Conservation (phyloP, 768 basidiomycete species). For the Russula lepida region DNA sequence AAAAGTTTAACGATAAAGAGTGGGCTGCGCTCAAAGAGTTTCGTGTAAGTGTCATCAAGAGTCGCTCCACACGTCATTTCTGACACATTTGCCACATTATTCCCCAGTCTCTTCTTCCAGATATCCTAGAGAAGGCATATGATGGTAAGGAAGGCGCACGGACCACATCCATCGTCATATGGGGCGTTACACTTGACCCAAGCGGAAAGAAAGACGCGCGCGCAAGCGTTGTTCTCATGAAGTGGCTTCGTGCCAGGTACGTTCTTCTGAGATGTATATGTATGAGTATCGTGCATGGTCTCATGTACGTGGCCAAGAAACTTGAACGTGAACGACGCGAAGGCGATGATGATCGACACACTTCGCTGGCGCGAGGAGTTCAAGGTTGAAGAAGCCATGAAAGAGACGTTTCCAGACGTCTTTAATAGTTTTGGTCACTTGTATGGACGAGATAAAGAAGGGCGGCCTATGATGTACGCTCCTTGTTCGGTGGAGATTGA, state of each 20-base stretch:
- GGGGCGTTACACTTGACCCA: conserved; percentile 68
- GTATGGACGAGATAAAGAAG: conserved; percentile 62
- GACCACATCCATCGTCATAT: conserved; percentile 46
- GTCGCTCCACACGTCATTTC: not conserved
- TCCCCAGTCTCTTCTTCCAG: conserved; percentile 34
- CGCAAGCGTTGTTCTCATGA: conserved; percentile 70
- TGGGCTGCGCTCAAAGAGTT: conserved; percentile 64
- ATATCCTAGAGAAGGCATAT: conserved; percentile 51
- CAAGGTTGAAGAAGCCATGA: conserved; percentile 47
- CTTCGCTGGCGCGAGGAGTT: conserved; percentile 66
- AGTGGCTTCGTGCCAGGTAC: conserved; percentile 72
- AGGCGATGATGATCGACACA: conserved; percentile 59
- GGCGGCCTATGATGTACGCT: conserved; percentile 61
- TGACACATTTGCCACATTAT: not conserved
- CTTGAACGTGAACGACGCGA: conserved; percentile 43
- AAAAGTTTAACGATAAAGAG: conserved; percentile 61
- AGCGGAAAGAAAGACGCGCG: conserved; percentile 46
- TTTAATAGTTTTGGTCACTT: conserved; percentile 51
- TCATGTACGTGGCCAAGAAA: conserved; percentile 32
- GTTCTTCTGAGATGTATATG: not conserved
- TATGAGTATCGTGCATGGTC: not conserved
- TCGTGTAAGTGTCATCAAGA: conserved; percentile 38
- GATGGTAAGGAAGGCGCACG: conserved; percentile 47
- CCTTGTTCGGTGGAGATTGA: not conserved
- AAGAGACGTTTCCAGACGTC: conserved; percentile 36